Evolutionary conservation across 2,329 filamentous ascomycete genomes (phyloP).

Genomic region (Fusarium aywerte): DNA sequence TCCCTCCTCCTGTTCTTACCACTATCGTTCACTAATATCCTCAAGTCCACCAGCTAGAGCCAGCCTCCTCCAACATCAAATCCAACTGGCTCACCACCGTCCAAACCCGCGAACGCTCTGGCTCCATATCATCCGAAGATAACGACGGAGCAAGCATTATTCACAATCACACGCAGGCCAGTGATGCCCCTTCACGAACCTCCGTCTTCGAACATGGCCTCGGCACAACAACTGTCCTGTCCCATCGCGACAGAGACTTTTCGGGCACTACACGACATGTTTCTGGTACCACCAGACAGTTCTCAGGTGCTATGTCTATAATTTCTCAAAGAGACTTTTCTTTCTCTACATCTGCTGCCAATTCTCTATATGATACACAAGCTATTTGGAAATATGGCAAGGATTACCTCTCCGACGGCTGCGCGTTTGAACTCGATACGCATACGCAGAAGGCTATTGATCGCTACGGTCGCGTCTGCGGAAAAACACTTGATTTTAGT

Average conservation of each 20-base stretch:
- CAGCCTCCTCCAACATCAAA: background rate
- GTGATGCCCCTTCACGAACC: background rate
- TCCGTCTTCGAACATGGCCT: too few species aligned
- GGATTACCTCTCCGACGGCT: background rate
- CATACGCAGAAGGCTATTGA: slow-evolving; percentile 1
- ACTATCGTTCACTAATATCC: background rate
- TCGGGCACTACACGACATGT: background rate
- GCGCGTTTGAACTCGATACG: background rate
- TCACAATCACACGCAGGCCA: background rate
- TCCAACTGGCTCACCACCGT: slow-evolving; percentile 4
- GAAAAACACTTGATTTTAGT: background rate
- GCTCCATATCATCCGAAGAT: background rate
- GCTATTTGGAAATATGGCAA: background rate
- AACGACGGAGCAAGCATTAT: background rate
- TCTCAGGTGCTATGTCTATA: background rate
- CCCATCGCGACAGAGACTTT: background rate
- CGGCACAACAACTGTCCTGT: background rate
- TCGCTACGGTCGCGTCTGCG: background rate
- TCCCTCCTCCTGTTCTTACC: too few species aligned
- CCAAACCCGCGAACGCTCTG: background rate
- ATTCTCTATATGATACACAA: background rate
- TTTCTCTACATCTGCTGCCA: background rate
- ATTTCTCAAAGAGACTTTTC: background rate
- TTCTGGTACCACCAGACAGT: too few species aligned
- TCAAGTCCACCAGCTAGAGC: slow-evolving; percentile 4